Percentiles rank a stretch among this genome's conserved stretches.
Evolutionary conservation across 176 grass and related monocot species (phyloP).

Genomic region (Oryza meridionalis): DNA sequence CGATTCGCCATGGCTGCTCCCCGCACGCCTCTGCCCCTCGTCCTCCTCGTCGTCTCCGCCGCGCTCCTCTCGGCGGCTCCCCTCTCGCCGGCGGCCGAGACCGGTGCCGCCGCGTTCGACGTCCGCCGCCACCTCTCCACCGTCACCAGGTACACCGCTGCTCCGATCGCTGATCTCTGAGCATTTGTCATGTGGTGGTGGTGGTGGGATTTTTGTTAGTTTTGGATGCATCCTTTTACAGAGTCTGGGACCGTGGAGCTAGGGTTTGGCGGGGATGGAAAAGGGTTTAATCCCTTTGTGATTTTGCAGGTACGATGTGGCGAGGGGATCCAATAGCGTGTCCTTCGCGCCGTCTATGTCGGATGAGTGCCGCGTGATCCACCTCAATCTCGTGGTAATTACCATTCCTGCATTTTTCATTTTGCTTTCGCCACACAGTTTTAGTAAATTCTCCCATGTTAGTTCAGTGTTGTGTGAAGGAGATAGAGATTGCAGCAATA

Average conservation of each 20-base stretch:
- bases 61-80: slow-evolving; percentile 41
- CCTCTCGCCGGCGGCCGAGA: slow-evolving; percentile 11
- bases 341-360: slow-evolving; percentile 43
- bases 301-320: slow-evolving; percentile 69
- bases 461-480: background rate
- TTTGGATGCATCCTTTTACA: background rate
- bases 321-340: slow-evolving; percentile 42
- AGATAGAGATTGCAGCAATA: background rate
- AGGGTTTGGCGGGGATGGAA: background rate
- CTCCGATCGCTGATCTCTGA: slow-evolving; percentile 33
- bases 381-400: slow-evolving; percentile 91
- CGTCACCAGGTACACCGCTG: slow-evolving; percentile 65
- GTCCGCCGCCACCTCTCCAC: slow-evolving; percentile 94
- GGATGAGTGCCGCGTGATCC: slow-evolving; percentile 67
- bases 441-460: background rate
- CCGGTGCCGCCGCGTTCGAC: slow-evolving; percentile 51
- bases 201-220: background rate
- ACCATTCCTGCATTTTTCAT: slow-evolving; percentile 12
- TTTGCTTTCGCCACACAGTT: background rate
- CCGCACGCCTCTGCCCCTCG: background rate
- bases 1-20: slow-evolving; percentile 41
- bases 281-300: background rate
- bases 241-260: background rate
- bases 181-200: background rate
- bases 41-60: slow-evolving; percentile 41